Evolutionary conservation across 1,139 yeast genomes (phyloP), one percentile per base, ranked within the genome.

Genomic region (Candida pseudoviswanathii): DNA sequence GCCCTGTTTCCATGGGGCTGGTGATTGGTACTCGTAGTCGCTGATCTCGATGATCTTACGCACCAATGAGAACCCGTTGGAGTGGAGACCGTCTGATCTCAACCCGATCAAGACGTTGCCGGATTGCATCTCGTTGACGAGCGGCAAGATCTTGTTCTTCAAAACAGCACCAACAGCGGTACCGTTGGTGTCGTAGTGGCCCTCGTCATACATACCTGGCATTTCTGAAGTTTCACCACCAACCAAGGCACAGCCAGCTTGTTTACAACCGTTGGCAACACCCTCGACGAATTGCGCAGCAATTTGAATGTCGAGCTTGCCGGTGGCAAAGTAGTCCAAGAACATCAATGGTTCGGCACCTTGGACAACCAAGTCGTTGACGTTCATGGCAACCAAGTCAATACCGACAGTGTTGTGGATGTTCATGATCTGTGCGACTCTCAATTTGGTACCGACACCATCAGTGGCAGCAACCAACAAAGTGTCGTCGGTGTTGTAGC

Each of bases 161-260:
- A 80, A 75, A n/a, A 95, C 98, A n/a, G 99, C 99, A 62, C 99
- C 99, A 46, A 95, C 92, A 47, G 97, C 95, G 40, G 99, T 94
- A 70, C 99, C 99, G 63, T 94, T 94, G 52, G 97, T 92, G 70
- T 95, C 99, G 66, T 95, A 95, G 69, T 95, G 99, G 42, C 95
- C 96, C 51, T 85, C 91, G 51, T 85, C 88, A 65, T 95, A 95
- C 87, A 95, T 90, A 58, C 99, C 99, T 39, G 99, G 99, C 99
- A 95, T 95, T 77, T 95, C 99, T 50, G 96, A 89, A 45, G 99
- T 95, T 71, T 95, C 99, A 58, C 99, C 99, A 50, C 99, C 99
- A 53, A 95, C 97, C 54, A 95, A 79, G 6, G 99, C 99, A 79
- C 99, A 94, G 10, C 96, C 97, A 36, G 99, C 90, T 60, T 84